Evolutionary conservation across 2,329 filamentous ascomycete species (phyloP), one percentile per base, ranked within the genome.

Genomic region (Coniochaeta sp.): DNA sequence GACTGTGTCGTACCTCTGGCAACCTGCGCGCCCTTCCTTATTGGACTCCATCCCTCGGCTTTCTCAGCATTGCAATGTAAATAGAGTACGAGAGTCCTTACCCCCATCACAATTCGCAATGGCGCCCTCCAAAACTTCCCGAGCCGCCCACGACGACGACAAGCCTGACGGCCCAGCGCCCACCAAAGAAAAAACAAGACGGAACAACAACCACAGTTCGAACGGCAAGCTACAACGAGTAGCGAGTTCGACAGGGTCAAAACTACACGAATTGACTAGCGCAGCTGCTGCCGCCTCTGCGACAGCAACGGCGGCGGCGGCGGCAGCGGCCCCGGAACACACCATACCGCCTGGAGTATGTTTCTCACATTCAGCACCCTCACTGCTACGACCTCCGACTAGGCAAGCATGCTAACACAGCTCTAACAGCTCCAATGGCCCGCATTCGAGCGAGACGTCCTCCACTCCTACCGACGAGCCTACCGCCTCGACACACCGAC

Each of bases 401-500:
- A 22, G 10, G 32, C n/a, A 7, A 22, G 3, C 20, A n/a, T 26
- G 38, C 38, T 42, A n/a, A 42, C 38, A 18, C 26, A 22, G n/a
- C 38, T 24, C 5, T 31, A 35, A 38, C 56, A 83, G 80, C 68
- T 83, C 27, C 73, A 85, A 64, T 91, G 87, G 87, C 71, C 78
- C 16, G 78, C 79, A 2, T 85, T 89, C 61, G 82, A 88, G 27
- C 73, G 82, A 54, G 71, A 81, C 48, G 73, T 87, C 47, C 81
- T 94, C 48, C 86, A 91, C 63, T 76, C 79, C 57, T 94, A 94
- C 74, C 82, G 87, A 56, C 81, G 86, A 64, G 79, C 86, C 57
- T 84, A 91, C 72, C 79, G 80, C 53, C 77, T 94, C 61, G 78
- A 81, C 62, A 85, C 83, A 0, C 85, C 88, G 12, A 81, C 84